Conservation (phyloP, 2,329 filamentous ascomycete species). For the Calonectria fujianensis region DNA sequence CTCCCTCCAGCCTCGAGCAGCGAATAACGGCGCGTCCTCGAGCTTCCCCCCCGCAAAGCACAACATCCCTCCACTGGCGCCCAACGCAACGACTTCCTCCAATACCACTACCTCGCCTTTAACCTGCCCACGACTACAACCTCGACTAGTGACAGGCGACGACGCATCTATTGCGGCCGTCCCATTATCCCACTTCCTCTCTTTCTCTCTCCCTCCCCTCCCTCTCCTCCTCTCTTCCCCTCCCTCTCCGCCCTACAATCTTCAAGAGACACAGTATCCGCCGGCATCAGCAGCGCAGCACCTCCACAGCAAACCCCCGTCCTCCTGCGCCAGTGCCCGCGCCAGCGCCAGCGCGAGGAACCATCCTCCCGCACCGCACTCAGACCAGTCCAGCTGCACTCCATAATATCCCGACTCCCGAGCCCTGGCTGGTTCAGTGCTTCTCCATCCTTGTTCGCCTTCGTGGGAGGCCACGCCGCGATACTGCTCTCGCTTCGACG, state of each 20-base stretch:
- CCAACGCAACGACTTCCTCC: conserved; percentile 46
- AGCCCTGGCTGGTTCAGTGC: conserved; percentile 58
- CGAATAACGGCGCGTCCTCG: conserved; percentile 49
- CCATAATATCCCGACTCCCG: conserved; percentile 49
- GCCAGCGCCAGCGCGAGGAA: conserved; percentile 50
- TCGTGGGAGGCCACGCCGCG: conserved; percentile 51
- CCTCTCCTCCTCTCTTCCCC: conserved; percentile 37
- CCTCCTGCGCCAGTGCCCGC: conserved; percentile 51
- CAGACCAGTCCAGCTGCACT: conserved; percentile 23
- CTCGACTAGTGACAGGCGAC: conserved; percentile 49
- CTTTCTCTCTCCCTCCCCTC: conserved; percentile 30
- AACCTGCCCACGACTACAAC: conserved; percentile 45
- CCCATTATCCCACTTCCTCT: conserved; percentile 31
- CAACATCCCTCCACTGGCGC: conserved; percentile 52
- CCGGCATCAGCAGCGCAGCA: conserved; percentile 48
- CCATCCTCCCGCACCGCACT: conserved; percentile 40
- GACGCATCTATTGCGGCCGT: conserved; percentile 37
- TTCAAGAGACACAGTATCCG: conserved; percentile 27
- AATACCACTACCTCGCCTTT: conserved; percentile 30
- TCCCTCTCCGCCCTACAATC: conserved; percentile 25
- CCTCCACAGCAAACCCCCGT: conserved; percentile 41
- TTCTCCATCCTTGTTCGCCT: conserved; percentile 46
- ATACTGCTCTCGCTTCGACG: conserved; percentile 40
- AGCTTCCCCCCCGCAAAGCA: conserved; percentile 56
- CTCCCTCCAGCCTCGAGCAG: conserved; percentile 48